phyloP scores from a whole-genome alignment of 371 early-diverging fungal genomes.

The Basidiobolus meristosporus region DNA sequence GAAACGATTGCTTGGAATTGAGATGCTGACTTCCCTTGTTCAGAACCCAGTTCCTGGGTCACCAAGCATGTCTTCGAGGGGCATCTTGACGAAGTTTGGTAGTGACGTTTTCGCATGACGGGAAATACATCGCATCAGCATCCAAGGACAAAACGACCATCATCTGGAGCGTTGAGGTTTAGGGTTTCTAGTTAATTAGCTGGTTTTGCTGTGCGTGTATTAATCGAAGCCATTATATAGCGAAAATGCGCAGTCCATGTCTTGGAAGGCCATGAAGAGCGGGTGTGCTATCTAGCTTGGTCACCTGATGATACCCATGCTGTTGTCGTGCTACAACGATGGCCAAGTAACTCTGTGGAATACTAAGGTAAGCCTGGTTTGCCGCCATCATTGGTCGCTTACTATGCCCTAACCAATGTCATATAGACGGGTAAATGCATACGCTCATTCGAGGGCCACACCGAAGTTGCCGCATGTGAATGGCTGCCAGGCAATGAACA shows the following conservation, averaged over 20 bases:
- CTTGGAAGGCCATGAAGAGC: conserved; percentile 35
- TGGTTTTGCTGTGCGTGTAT: too few species aligned
- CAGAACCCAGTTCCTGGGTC: background rate
- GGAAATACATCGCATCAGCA: conserved; percentile 70
- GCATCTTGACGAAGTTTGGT: conserved; percentile 92
- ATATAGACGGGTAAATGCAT: conserved; percentile 23
- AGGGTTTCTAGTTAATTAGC: background rate
- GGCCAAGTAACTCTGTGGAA: conserved; percentile 63
- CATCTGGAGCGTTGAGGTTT: conserved; percentile 57
- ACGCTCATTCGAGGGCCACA: conserved; percentile 29
- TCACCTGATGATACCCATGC: conserved; percentile 57
- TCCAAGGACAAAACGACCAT: conserved; percentile 73
- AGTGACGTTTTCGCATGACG: conserved; percentile 75
- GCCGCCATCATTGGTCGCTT: too few species aligned
- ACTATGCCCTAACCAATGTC: too few species aligned
- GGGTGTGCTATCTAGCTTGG: conserved; percentile 71
- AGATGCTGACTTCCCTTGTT: too few species aligned
- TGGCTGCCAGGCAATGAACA: conserved; percentile 63
- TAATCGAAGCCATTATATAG: conserved; percentile 6
- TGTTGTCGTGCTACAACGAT: conserved; percentile 73
- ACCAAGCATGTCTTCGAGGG: conserved; percentile 10
- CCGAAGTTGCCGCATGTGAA: conserved; percentile 59
- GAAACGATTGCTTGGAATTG: too few species aligned
- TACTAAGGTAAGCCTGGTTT: conserved; percentile 37
- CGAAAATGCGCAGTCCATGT: conserved; percentile 18